Percentiles rank a stretch among this genome's conserved stretches.
phyloP scores from a whole-genome alignment of 2,329 filamentous ascomycete species.

The Nemania sp. region DNA sequence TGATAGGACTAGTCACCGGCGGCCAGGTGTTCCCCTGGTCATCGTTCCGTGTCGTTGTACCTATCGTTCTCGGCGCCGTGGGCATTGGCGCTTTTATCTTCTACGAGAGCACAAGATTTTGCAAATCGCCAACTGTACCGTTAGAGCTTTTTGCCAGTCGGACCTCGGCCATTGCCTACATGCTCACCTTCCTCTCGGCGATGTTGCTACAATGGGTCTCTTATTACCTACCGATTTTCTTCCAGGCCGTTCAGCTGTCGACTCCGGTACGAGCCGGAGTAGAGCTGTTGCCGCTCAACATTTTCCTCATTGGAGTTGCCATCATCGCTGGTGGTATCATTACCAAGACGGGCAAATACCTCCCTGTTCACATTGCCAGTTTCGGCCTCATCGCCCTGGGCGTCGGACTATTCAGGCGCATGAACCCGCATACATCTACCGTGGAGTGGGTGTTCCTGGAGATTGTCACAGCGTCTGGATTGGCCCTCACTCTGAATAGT shows the following conservation, averaged over 20 bases:
- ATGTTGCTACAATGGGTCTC: constrained; percentile 41
- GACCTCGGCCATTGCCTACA: constrained; percentile 38
- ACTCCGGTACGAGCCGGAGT: constrained; percentile 36
- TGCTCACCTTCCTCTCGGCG: constrained; percentile 41
- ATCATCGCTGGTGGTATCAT: background rate
- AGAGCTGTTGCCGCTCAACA: constrained; percentile 29
- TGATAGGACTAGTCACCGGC: background rate
- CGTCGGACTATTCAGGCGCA: background rate
- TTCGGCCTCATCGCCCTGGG: background rate
- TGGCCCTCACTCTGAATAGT: background rate
- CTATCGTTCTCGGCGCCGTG: background rate
- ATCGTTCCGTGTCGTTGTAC: background rate
- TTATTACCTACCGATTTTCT: constrained; percentile 47
- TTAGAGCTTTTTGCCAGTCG: constrained; percentile 41
- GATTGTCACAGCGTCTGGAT: background rate
- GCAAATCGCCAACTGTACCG: constrained; percentile 31
- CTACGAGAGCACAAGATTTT: background rate
- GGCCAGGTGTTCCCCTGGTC: background rate
- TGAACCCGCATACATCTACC: background rate
- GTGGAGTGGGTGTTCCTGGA: background rate
- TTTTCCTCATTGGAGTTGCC: constrained; percentile 20
- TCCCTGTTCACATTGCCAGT: background rate
- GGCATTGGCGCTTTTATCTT: background rate
- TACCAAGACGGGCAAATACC: background rate
- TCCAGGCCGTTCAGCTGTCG: constrained; percentile 42